Evolutionary conservation across 352 stramenopile species (phyloP), one percentile per base, ranked within the genome.

Genomic region (Globisporangium polare): DNA sequence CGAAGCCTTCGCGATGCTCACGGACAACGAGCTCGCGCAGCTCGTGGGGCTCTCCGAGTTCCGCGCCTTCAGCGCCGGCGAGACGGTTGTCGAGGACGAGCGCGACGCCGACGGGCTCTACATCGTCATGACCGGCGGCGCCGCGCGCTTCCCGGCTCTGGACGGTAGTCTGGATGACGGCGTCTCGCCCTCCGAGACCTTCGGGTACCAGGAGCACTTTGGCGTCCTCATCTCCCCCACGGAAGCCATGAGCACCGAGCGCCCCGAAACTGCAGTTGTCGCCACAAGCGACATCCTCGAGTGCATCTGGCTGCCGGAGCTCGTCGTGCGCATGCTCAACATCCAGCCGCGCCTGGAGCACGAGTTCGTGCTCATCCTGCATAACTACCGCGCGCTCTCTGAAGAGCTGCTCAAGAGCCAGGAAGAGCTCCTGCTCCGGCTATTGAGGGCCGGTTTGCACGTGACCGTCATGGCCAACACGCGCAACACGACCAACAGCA

Each of bases 301-400:
- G 65, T 84, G 75, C 58, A 42, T 88, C 13, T 88, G 78, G 75
- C 72, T 88, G 18, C 72, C 78, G 0, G 71, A 78, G 39, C 53
- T 83, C 27, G 73, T 80, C 18, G 63, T 88, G 24, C 75, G 73
- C 56, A 77, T 86, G 75, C 75, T 88, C 58, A 88, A 85, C 60
- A 60, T 88, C 22, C 75, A 83, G 65, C 70, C 78, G 33, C 78
- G 78, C 6, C 71, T 88, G 60, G 75, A 83, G 41, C 68, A 77
- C 60, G 78, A 88, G 70, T 88, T 88, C 53, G 75, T 70, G 33
- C 43, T 88, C 2, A 62, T 86, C 12, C 69, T 86, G 35, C 69
- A 88, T 57, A 82, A 83, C 62, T 60, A 62, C 22, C 54, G 54
- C 26, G 60, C 52, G 27, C 62, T 59, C 10, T 49, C 46, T 0